These are phyloP conservation scores for Usnea hakonensis DNA, from an alignment of 495 filamentous ascomycete species.

Conservation along the genomic window DNA sequence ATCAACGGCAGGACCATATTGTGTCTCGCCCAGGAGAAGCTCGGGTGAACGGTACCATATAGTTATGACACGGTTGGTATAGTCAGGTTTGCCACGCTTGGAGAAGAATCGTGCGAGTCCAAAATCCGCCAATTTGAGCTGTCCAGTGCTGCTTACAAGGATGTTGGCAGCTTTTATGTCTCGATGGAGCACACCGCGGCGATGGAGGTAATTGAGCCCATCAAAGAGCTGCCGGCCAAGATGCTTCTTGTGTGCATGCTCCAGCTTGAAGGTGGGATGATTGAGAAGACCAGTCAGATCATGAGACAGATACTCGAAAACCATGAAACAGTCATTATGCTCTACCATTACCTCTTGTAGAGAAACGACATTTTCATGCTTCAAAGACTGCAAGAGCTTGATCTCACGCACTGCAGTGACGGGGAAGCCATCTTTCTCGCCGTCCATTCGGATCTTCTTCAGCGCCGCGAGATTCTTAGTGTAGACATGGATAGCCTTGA, in stretches of 20 bases:
- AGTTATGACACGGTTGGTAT: slow-evolving; percentile 97
- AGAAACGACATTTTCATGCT: slow-evolving; percentile 81
- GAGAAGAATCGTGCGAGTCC: slow-evolving; percentile 95
- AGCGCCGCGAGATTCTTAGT: slow-evolving; percentile 84
- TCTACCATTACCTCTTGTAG: slow-evolving; percentile 96
- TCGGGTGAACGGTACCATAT: slow-evolving; percentile 44
- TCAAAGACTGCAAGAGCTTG: slow-evolving; percentile 90
- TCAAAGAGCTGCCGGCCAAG: slow-evolving; percentile 90
- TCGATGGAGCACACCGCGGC: slow-evolving; percentile 85
- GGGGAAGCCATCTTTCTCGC: slow-evolving; percentile 93
- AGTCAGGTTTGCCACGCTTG: slow-evolving; percentile 87
- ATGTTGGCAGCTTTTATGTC: slow-evolving; percentile 97
- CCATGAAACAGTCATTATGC: slow-evolving; percentile 98
- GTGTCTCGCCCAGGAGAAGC: slow-evolving; percentile 85
- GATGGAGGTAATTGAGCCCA: slow-evolving; percentile 89
- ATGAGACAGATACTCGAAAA: slow-evolving; percentile 97
- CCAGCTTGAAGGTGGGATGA: slow-evolving; percentile 85
- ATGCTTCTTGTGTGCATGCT: slow-evolving; percentile 84
- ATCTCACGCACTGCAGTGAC: slow-evolving; percentile 96
- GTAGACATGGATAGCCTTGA: slow-evolving; percentile 85
- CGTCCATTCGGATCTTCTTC: slow-evolving; percentile 94
- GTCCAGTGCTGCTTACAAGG: slow-evolving; percentile 76
- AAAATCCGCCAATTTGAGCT: slow-evolving; percentile 93
- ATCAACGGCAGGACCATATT: slow-evolving; percentile 90
- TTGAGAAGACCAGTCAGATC: slow-evolving; percentile 85